phyloP scores from a whole-genome alignment of 2,329 filamentous ascomycete species.

The Fusarium drepaniforme region DNA sequence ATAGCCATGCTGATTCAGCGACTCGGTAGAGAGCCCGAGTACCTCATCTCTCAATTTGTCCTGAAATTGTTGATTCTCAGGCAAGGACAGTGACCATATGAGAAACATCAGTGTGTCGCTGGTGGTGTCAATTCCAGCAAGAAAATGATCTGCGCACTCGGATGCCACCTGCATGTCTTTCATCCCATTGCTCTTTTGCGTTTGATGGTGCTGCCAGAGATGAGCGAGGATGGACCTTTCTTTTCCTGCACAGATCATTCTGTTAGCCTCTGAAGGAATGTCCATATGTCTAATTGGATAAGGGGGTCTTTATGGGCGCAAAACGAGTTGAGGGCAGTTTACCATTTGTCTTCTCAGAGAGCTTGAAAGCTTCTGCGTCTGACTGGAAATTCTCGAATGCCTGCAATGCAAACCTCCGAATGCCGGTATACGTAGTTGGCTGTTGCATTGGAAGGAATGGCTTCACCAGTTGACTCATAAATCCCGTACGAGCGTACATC shows the following conservation, averaged over 20 bases:
- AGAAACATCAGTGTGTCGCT: conserved; percentile 64
- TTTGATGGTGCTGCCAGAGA: conserved; percentile 51
- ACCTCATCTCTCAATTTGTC: conserved; percentile 58
- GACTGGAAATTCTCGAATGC: conserved; percentile 24
- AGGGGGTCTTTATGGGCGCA: background rate
- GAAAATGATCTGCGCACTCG: conserved; percentile 65
- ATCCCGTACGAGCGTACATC: conserved; percentile 12
- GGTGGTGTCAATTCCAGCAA: conserved; percentile 66
- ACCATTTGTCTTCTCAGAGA: background rate
- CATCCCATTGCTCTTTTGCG: conserved; percentile 43
- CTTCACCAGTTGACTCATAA: background rate
- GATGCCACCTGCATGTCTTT: conserved; percentile 62
- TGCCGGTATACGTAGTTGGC: conserved; percentile 33
- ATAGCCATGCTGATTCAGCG: conserved; percentile 37
- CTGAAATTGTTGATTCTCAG: conserved; percentile 57
- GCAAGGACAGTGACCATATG: conserved; percentile 61
- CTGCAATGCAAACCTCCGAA: conserved; percentile 21
- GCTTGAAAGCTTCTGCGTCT: background rate
- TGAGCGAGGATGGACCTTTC: conserved; percentile 50
- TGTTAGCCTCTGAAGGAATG: background rate
- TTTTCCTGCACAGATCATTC: background rate
- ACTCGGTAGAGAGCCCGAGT: background rate
- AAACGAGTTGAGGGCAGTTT: background rate
- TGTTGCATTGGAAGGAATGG: conserved; percentile 35
- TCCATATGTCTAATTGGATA: background rate